Base-by-base conservation (phyloP, 176 grass and related monocot genomes). In the Guadua angustifolia region DNA sequence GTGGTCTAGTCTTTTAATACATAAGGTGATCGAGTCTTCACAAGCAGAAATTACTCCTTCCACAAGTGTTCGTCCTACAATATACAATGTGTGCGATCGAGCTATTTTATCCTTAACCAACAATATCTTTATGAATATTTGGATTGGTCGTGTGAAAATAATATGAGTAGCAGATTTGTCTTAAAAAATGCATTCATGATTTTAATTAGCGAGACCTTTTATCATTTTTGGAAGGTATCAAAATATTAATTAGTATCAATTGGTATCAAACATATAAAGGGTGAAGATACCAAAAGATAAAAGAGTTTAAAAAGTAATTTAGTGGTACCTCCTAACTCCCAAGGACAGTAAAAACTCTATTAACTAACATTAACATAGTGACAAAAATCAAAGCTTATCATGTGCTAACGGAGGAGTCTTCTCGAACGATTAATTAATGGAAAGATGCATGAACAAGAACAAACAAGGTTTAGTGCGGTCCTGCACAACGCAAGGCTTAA, bases 391-490 rank as follows among this genome's bases (percentile, higher is more conserved):
- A 86, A 8, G 4, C 84, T 63, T 19, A 12, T 22, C 56, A 63
- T 17, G 14, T 43, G 43, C 69, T 62, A 64, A 25, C 2, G 10
- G 19, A 71, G 42, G 40, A 71, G 29, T 65, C 9, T 25, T 39
- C 29, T 5, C 26, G 51, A 22, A 35, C 29, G 22, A 65, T 61
- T 55, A 65, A 24, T 39, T 36, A 60, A 69, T 2, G 6, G 17
- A 61, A 71, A 29, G 66, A 51, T 51, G 44, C 36, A 55, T 45
- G 56, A 35, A 45, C 35, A 55, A 73, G 56, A 35, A 45, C 35
- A 55, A 73, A 82, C 62, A 58, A 76, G 40, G 66, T 16, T 33
- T 24, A 44, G 86, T 83, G 86, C 0, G 63, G 29, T 61, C 2
- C 42, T 43, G 26, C 71, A 76, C 69, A 76, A 69, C 51, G 21